phyloP scores from a whole-genome alignment of 768 basidiomycete species.

The Grammothele lineata region DNA sequence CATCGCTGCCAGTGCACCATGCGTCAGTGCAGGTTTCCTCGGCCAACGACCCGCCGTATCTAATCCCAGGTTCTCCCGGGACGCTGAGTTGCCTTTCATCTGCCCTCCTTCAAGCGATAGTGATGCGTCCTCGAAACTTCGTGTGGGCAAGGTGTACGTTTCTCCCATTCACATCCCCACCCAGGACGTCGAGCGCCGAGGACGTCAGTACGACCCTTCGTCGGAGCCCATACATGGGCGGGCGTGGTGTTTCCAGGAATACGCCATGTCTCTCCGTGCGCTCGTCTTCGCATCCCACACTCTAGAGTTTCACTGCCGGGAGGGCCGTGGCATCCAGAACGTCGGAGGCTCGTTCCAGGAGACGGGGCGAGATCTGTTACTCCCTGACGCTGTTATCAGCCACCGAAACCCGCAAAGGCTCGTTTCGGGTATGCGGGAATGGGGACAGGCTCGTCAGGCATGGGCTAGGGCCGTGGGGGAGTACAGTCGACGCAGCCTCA shows the following conservation, averaged over 20 bases:
- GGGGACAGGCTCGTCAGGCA: neutral
- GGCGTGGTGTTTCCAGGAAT: slow-evolving; percentile 1
- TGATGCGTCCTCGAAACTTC: too few species aligned
- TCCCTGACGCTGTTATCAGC: neutral
- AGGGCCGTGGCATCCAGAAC: neutral
- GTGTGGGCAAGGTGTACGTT: too few species aligned
- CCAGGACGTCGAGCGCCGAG: too few species aligned
- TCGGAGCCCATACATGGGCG: neutral
- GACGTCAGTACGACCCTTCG: neutral
- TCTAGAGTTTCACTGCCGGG: neutral
- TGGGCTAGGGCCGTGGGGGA: neutral
- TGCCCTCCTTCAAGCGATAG: neutral
- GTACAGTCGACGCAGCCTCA: neutral
- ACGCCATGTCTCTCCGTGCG: neutral
- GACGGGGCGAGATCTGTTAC: too few species aligned
- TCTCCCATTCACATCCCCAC: too few species aligned
- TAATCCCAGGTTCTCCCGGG: neutral
- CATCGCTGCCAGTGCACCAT: slow-evolving; percentile 7
- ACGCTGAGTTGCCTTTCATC: neutral
- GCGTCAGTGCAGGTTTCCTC: slow-evolving; percentile 4
- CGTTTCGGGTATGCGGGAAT: neutral
- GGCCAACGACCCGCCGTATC: neutral
- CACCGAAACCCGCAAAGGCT: too few species aligned
- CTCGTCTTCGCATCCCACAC: slow-evolving; percentile 1
- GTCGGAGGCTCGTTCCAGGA: neutral